Base-by-base conservation (phyloP, 2,329 filamentous ascomycete species). In the Teratosphaeria zuluensis region DNA sequence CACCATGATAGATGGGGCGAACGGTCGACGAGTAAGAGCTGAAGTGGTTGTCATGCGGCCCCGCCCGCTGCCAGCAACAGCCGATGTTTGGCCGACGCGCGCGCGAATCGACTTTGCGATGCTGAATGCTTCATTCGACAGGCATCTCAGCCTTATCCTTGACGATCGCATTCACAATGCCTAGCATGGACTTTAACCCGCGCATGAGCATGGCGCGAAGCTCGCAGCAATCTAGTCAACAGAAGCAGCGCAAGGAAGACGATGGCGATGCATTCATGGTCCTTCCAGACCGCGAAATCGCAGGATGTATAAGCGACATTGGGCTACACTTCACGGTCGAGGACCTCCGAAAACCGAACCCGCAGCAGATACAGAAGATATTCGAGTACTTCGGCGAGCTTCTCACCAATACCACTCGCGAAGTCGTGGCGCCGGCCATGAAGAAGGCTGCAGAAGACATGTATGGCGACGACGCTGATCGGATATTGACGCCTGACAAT, bases 331-430 rank as follows among this genome's bases (percentile, higher is more conserved):
- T 97, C 74, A 88, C 84, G 38, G 80, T 92, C 19, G 84, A 88
- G 61, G 92, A 99, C 75, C 82, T 99, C 48, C 86, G 92, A 67
- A 97, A 96, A 71, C 94, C 94, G 4, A 96, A 96, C 68, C 88
- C 94, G 2, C 84, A 92, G 61, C 91, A 96, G 69, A 92, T 97
- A 57, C 94, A 99, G 75, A 91, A 94, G 79, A 91, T 99, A 56
- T 95, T 97, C 71, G 94, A 99, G 80, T 95, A 91, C 88, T 94
- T 99, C 67, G 92, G 91, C 60, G 92, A 96, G 71, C 80, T 96
- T 19, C 83, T 97, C 31, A 90, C 96, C 78, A 96, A 96, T 76
- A 87, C 89, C 57, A 96, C 92, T 38, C 88, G 91, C 67, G 91
- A 96, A 65, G 90, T 91, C 5, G 88, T 99, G 62, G 91, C 96